Evolutionary conservation across 768 basidiomycete genomes (phyloP), one percentile per base, ranked within the genome.

Genomic region (Auriculariales sp.): DNA sequence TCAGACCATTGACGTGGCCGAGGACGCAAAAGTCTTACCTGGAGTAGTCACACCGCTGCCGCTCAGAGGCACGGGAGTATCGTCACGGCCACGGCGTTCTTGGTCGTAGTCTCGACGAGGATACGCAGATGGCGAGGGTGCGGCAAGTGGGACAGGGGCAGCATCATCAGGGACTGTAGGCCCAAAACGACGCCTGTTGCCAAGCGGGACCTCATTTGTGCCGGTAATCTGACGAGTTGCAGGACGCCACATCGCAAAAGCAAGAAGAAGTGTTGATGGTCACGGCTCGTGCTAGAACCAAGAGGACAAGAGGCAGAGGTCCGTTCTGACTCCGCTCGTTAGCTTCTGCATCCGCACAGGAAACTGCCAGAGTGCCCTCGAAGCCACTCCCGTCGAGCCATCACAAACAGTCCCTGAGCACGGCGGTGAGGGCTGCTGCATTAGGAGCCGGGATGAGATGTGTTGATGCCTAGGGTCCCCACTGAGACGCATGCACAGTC

Each of bases 171-270:
- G 69, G 3, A 87, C 83, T 27, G 83, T 82, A 44, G 88, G 84
- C 47, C 92, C 92, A 68, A 95, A 95, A 49, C 92, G 83, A 61
- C 92, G 85, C 60, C 86, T 83, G 58, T 79, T 75, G 47, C 87
- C 89, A 52, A 95, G 77, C 1, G 92, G 92, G 57, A 79, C 83
- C 5, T 94, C 91, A 58, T 95, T 95, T 19, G 91, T 93, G 51
- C 91, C 92, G 32, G 87, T 87, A 27, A 92, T 84, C 66, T 89
- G 83, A 57, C 80, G 80, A 51, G 88, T 88, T 54, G 88, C 85
- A 50, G 86, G 86, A 66, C 81, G 81, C 85, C 87, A 90, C 87
- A 90, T 88, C n/a, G n/a, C n/a, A n/a, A n/a, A n/a, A n/a, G n/a
- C n/a, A n/a, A n/a, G n/a, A n/a, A n/a, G n/a, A n/a, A n/a, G n/a